Evolutionary conservation across 2,329 filamentous ascomycete species (phyloP), one percentile per base, ranked within the genome.

Genomic region (Botryotinia narcissicola): DNA sequence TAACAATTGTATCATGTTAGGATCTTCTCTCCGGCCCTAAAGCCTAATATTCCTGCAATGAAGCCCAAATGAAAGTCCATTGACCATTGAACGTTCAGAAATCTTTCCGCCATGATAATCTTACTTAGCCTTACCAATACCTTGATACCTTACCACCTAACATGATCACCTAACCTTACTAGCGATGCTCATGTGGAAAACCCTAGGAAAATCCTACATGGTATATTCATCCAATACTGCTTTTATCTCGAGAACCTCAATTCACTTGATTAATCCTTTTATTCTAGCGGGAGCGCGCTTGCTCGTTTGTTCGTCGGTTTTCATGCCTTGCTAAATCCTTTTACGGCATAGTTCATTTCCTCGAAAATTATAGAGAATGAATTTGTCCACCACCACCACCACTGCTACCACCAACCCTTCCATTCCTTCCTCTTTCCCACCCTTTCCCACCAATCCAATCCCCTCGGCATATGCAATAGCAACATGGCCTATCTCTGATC

Each of bases 221-320:
- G 42, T 18, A 29, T 16, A 48, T 63, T 48, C 59, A 48, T 71
- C 32, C 60, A 68, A 69, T 71, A 73, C 72, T 71, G 72, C 69
- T 73, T 73, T 75, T 69, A 70, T 29, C 22, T 25, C 32, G 66
- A 20, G 12, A 40, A 46, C 42, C 18, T 14, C 46, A 57, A 57
- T 54, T 35, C 48, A 72, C 44, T 44, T 25, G 22, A 6, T 54
- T 20, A 8, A 42, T 66, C 44, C 59, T n/a, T 40, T 20, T 12
- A 48, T 76, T 74, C 74, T 77, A 81, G 80, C 81, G 71, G 51
- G 63, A 61, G 76, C 82, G 81, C 82, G 82, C 81, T 83, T 83
- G 81, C 80, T 83, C 79, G 75, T 80, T 78, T 80, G 77, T 76
- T 73, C 77, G 16, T 73, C 54, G n/a, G 29, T 67, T 67, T 67